Evolutionary conservation across 441 rosid species (phyloP).

Genomic region (Pelargonium citronellum): DNA sequence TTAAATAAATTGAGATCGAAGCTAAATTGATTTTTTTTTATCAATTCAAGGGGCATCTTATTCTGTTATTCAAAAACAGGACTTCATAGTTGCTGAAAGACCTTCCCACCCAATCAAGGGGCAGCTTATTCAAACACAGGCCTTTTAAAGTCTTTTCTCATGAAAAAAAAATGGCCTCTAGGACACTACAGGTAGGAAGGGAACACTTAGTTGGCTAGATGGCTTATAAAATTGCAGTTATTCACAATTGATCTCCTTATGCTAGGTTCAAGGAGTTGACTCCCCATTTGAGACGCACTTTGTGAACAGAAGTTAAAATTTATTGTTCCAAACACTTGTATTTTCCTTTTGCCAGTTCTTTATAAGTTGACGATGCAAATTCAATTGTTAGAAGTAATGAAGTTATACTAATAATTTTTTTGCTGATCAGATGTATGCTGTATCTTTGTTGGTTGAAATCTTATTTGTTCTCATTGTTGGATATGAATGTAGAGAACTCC

Average conservation of each 20-base stretch:
- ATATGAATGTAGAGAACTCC: neutral
- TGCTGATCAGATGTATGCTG: neutral
- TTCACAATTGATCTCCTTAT: neutral
- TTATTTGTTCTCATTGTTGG: neutral
- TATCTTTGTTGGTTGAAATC: slow-evolving; percentile 2
- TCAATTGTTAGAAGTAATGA: neutral
- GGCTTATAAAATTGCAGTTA: neutral
- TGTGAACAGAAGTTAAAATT: neutral
- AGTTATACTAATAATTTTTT: neutral
- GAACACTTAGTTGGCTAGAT: neutral
- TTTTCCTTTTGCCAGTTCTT: neutral
- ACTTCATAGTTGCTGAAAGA: neutral
- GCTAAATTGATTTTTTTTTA: neutral
- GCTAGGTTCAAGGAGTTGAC: slow-evolving; percentile 1
- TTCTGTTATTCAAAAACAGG: neutral
- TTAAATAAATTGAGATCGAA: neutral
- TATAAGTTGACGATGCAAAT: neutral
- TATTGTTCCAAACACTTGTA: neutral
- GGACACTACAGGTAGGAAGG: neutral
- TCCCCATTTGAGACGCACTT: neutral
- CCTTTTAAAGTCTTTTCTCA: neutral
- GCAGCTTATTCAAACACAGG: neutral
- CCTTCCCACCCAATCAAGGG: neutral
- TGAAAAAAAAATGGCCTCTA: neutral
- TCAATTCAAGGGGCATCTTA: neutral